phyloP scores from a whole-genome alignment of 2,329 filamentous ascomycete species.

The Plenodomus tracheiphilus region DNA sequence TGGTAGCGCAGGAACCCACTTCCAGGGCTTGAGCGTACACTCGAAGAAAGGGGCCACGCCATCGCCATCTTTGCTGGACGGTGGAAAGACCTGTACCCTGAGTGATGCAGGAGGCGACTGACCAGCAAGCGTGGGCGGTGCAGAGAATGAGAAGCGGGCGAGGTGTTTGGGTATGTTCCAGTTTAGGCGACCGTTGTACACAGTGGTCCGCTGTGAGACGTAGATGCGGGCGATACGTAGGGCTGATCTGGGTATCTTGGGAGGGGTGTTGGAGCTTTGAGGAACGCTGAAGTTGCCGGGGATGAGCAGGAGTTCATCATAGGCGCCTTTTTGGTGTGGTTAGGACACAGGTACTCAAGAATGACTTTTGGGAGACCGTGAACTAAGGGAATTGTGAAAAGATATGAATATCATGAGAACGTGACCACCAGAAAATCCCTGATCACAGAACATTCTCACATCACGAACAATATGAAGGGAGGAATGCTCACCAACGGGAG shows the following conservation, averaged over 20 bases:
- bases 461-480: background rate
- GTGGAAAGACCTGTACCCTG: slow-evolving; percentile 31
- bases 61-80: slow-evolving; percentile 25
- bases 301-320: slow-evolving; percentile 39
- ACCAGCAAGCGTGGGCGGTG: slow-evolving; percentile 19
- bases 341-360: too few relatives aligned
- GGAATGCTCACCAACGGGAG: slow-evolving; percentile 28
- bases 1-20: slow-evolving; percentile 29
- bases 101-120: slow-evolving; percentile 20
- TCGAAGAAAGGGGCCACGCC: slow-evolving; percentile 30
- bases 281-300: slow-evolving; percentile 36
- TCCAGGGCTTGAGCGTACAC: slow-evolving; percentile 30
- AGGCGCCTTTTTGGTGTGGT: slow-evolving; percentile 22
- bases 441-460: background rate
- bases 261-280: slow-evolving; percentile 7
- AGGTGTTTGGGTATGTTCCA: slow-evolving; percentile 44
- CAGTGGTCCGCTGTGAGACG: slow-evolving; percentile 38
- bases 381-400: too few relatives aligned
- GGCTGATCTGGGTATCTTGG: slow-evolving; percentile 30
- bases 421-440: too few relatives aligned
- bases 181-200: slow-evolving; percentile 39
- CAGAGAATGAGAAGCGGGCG: slow-evolving; percentile 38
- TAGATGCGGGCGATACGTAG: slow-evolving; percentile 38
- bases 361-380: too few relatives aligned
- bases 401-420: too few relatives aligned